Conservation (phyloP, 352 stramenopile genomes). For the Thalassiosira gravida region DNA sequence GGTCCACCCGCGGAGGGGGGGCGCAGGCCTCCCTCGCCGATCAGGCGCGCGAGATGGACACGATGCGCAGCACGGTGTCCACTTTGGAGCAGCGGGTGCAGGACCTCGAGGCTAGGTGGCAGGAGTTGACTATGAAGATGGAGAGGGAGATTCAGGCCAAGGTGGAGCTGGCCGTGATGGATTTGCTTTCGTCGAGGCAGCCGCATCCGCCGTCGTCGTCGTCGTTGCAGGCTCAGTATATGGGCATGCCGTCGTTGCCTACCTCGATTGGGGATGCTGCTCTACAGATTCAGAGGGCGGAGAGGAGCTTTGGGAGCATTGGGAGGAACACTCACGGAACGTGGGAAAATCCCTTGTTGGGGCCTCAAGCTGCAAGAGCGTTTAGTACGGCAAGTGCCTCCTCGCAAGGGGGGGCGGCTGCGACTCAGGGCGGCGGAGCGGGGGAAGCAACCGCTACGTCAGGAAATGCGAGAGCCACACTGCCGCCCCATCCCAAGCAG, state of each 20-base stretch:
- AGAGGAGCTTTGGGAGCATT: constrained; percentile 37
- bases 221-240: neutral
- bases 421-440: neutral
- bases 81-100: constrained; percentile 54
- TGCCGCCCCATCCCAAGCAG: constrained; percentile 82
- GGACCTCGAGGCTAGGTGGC: constrained; percentile 29
- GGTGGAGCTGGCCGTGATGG: constrained; percentile 46
- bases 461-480: constrained; percentile 24
- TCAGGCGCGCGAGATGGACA: constrained; percentile 62
- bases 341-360: constrained; percentile 24
- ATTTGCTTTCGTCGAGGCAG: constrained; percentile 29
- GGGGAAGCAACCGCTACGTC: neutral
- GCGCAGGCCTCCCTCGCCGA: constrained; percentile 41
- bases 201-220: constrained; percentile 14
- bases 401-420: neutral
- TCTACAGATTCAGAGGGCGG: constrained; percentile 6
- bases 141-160: constrained; percentile 34
- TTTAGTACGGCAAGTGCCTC: constrained; percentile 43
- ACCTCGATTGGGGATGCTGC: constrained; percentile 6
- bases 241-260: constrained; percentile 7
- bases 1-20: constrained; percentile 69
- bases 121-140: constrained; percentile 11
- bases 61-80: constrained; percentile 60
- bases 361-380: constrained; percentile 30
- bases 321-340: constrained; percentile 13